Evolutionary conservation across 768 basidiomycete species (phyloP).

Genomic region (Boletellus emodensis): DNA sequence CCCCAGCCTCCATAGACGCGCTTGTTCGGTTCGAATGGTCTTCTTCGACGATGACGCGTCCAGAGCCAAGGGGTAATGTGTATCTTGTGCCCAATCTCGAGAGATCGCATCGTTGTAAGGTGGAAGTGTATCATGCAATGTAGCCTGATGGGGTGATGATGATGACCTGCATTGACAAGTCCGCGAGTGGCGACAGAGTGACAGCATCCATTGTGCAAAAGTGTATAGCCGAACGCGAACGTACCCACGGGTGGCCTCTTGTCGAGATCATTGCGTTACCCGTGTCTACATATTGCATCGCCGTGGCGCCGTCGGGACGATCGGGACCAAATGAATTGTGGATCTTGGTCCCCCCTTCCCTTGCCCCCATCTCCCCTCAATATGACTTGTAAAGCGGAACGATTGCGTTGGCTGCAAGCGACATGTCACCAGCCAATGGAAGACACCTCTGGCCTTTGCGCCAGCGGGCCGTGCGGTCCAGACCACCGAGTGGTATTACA

Average conservation of each 20-base stretch:
- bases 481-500: too few species aligned
- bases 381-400: background rate
- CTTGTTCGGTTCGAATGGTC: background rate
- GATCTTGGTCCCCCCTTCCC: background rate
- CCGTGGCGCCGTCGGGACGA: background rate
- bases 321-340: background rate
- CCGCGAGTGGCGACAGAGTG: background rate
- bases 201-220: background rate
- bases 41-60: too few species aligned
- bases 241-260: background rate
- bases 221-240: too few species aligned
- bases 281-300: background rate
- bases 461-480: too few species aligned
- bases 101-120: too few species aligned
- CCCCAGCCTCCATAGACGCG: conserved; percentile 13
- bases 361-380: too few species aligned
- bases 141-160: background rate
- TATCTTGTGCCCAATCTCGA: too few species aligned
- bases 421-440: too few species aligned
- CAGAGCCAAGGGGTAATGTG: too few species aligned
- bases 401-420: too few species aligned
- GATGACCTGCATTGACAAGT: background rate
- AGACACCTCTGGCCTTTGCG: too few species aligned
- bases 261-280: background rate
- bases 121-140: background rate